Base-by-base conservation (phyloP, 2,329 filamentous ascomycete genomes). In the Golovinomyces cichoracearum region DNA sequence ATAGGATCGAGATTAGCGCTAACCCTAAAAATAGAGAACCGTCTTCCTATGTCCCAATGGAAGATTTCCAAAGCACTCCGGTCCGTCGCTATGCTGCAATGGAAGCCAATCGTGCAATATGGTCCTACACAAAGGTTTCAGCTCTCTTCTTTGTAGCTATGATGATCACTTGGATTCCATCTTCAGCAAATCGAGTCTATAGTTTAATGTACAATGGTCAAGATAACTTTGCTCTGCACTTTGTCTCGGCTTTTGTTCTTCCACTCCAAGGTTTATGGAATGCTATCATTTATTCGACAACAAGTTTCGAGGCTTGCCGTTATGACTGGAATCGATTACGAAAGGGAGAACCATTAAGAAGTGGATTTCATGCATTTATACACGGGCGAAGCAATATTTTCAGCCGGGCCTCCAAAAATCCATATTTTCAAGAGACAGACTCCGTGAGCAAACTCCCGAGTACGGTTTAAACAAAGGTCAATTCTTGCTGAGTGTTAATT, bases 211-310 rank as follows among this genome's bases (percentile, higher is more conserved):
- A 79, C 56, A 65, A 68, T 0, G 63, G 70, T 23, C 50, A 68
- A 3, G 63, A 70, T 0, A 70, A 67, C 6, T 69, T 76, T 25
- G 65, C 69, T 0, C 70, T 90, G 22, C 76, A 83, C 56, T 75
- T 80, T 53, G 72, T 77, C 53, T 78, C 79, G 21, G 76, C 80
- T 0, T 70, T 83, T 37, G 82, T 90, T 0, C 68, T 92, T 7
- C 83, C 83, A 0, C 68, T 85, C 0, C 83, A 92, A 59, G 83
- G 83, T 0, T 81, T 86, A 57, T 90, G 83, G 82, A 92, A 92
- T 60, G 73, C 77, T 17, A 62, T 81, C 50, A 83, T 92, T 54
- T 92, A 90, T 62, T 63, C 75, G 15, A 69, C 73, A 10, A 83
- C 80, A 1, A 83, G 78, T 5, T 73, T 75, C 68, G 63, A 71